Conservation (phyloP, 2,329 filamentous ascomycete genomes). For the Piedraia hortae region DNA sequence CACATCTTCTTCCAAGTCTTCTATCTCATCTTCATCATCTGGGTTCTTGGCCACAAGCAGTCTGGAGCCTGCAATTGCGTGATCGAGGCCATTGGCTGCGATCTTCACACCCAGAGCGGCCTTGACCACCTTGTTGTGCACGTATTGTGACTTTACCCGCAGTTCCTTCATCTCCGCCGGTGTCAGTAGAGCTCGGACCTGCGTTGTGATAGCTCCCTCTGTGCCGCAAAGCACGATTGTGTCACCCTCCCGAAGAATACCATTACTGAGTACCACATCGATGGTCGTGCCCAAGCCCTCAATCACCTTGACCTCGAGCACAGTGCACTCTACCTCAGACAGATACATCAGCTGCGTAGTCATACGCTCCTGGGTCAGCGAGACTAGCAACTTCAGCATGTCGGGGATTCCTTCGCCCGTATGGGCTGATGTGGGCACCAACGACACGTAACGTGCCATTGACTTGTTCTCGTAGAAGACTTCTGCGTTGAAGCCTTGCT, state of each 20-base stretch:
- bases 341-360: constrained; percentile 93
- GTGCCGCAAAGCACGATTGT: constrained; percentile 84
- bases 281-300: constrained; percentile 98
- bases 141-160: constrained; percentile 82
- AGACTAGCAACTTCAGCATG: constrained; percentile 84
- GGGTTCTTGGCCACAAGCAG: constrained; percentile 81
- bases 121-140: constrained; percentile 98
- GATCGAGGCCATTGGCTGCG: constrained; percentile 79
- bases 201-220: constrained; percentile 86
- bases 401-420: constrained; percentile 98
- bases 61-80: constrained; percentile 85
- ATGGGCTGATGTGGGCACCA: constrained; percentile 88
- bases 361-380: constrained; percentile 91
- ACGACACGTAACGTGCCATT: constrained; percentile 79
- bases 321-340: constrained; percentile 88
- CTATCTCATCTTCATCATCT: constrained; percentile 47
- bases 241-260: constrained; percentile 80
- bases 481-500: constrained; percentile 95
- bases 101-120: constrained; percentile 97
- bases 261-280: constrained; percentile 87
- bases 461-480: constrained; percentile 95
- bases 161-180: constrained; percentile 81
- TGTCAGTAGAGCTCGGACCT: constrained; percentile 79
- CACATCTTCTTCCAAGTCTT: constrained; percentile 87
- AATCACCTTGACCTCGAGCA: constrained; percentile 96